Evolutionary conservation across 148 eudicot genomes (phyloP), one percentile per base, ranked within the genome.

Genomic region (Rhododendron molle): DNA sequence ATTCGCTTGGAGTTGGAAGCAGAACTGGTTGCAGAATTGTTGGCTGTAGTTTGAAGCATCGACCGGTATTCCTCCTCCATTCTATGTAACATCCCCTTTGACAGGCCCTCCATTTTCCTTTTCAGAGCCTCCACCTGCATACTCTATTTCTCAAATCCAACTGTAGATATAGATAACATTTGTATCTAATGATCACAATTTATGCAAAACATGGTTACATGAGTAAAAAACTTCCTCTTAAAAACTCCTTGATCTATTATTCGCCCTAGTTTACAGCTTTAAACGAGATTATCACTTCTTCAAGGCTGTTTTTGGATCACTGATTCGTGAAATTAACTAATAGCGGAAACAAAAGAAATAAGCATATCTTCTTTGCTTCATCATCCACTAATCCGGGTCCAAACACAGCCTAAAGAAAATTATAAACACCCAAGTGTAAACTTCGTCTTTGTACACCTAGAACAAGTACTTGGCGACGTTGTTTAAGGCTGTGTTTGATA

Each of bases 1-100:
- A 90, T 86, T 86, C 89, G 86, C 84, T 87, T 92, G 72, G 98
- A 96, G 83, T 91, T 90, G 21, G 96, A 84, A 86, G 94, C 94
- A 71, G 97, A 71, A 71, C 76, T 71, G 40, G 76, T 30, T 30
- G 76, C 76, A 71, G 76, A 93, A 84, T 89, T 85, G 81, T 88
- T 89, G 30, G 88, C 88, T 78, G 95, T 74, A 16, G 86, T 81
- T 8, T 93, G 89, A 84, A 90, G 78, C 91, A 94, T 86, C 21
- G 92, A 85, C 47, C 93, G 93, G 78, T 87, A 94, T 78, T 92
- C 98, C 86, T 92, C 93, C 86, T 93, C 95, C 94, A 93, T 93
- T 88, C 92, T 93, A 86, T 93, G 89, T 46, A 93, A 76, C 86
- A 93, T 92, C 21, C 94, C 96, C 87, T 90, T 95, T 34, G 99